A percentile compares a stretch with the other conserved stretches of the same genome.
These are phyloP conservation scores for Yamadazyma conglobata DNA, from an alignment of 1,139 yeast genomes.

Conservation along the genomic window DNA sequence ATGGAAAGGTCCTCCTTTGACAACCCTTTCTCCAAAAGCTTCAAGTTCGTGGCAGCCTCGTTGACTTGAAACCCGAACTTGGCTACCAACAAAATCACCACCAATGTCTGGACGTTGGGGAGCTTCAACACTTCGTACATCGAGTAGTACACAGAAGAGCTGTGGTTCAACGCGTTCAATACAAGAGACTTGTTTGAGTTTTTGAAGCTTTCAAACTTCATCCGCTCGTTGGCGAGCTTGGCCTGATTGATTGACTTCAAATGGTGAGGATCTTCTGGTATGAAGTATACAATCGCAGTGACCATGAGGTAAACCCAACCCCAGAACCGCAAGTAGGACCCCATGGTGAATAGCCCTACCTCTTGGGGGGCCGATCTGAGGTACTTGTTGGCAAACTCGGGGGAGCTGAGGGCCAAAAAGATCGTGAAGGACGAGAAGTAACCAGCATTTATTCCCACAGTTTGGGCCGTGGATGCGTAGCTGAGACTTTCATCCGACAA, in stretches of 20 bases:
- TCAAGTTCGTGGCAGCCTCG: constrained; percentile 92
- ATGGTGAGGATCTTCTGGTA: constrained; percentile 67
- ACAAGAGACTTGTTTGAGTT: constrained; percentile 22
- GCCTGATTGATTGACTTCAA: constrained; percentile 38
- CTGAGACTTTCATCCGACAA: constrained; percentile 74
- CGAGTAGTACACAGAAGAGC: constrained; percentile 55
- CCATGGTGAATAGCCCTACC: constrained; percentile 66
- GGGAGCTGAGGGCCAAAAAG: constrained; percentile 84
- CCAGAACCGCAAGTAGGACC: constrained; percentile 74
- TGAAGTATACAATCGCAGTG: constrained; percentile 57
- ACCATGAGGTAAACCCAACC: constrained; percentile 69
- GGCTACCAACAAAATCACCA: constrained; percentile 70
- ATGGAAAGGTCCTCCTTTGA: constrained; percentile 91
- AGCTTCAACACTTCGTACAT: constrained; percentile 77
- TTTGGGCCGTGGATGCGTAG: constrained; percentile 97
- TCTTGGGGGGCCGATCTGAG: constrained; percentile 59
- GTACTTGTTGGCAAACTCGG: constrained; percentile 88
- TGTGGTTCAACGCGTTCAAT: constrained; percentile 23
- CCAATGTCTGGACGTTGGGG: constrained; percentile 72
- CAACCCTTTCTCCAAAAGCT: constrained; percentile 87
- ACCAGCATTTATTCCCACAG: constrained; percentile 90
- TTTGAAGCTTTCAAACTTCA: constrained; percentile 17
- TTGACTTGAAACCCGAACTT: constrained; percentile 94
- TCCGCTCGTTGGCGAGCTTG: constrained; percentile 33
- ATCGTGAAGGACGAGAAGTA: constrained; percentile 90